Conservation (phyloP, 1,284 basidiomycete species). For the Naganishia liquefaciens region DNA sequence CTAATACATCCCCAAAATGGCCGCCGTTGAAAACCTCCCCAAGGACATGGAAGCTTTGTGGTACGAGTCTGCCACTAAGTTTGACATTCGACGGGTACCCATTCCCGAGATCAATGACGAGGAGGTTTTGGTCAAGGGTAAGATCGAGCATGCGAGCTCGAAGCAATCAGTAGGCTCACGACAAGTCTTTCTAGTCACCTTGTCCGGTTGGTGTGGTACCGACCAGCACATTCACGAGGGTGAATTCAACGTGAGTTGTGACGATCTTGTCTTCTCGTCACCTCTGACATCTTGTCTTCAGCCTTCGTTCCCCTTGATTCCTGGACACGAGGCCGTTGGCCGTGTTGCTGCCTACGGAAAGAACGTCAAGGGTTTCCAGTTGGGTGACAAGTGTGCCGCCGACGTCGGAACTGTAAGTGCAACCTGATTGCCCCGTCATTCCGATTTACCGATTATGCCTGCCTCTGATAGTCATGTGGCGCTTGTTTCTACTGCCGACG, state of each 20-base stretch:
- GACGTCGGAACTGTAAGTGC: conserved; percentile 58
- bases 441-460: not conserved
- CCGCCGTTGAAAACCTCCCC: conserved; percentile 25
- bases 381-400: conserved; percentile 77
- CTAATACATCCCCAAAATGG: conserved; percentile 8
- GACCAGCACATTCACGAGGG: conserved; percentile 75
- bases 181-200: conserved; percentile 42
- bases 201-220: conserved; percentile 69
- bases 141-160: conserved; percentile 30
- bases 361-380: conserved; percentile 65
- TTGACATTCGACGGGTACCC: conserved; percentile 64
- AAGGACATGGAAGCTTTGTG: conserved; percentile 29
- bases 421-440: not conserved
- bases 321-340: conserved; percentile 79
- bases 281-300: not conserved
- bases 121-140: conserved; percentile 71
- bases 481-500: conserved; percentile 80
- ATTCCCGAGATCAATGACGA: conserved; percentile 65
- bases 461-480: conserved; percentile 57
- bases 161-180: not conserved
- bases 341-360: conserved; percentile 67
- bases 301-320: conserved; percentile 62
- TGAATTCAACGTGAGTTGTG: conserved; percentile 63
- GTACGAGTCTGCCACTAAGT: conserved; percentile 49
- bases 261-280: too few species aligned